Evolutionary conservation across 176 grass and related monocot genomes (phyloP), one percentile per base, ranked within the genome.

Genomic region (Pharus latifolius): DNA sequence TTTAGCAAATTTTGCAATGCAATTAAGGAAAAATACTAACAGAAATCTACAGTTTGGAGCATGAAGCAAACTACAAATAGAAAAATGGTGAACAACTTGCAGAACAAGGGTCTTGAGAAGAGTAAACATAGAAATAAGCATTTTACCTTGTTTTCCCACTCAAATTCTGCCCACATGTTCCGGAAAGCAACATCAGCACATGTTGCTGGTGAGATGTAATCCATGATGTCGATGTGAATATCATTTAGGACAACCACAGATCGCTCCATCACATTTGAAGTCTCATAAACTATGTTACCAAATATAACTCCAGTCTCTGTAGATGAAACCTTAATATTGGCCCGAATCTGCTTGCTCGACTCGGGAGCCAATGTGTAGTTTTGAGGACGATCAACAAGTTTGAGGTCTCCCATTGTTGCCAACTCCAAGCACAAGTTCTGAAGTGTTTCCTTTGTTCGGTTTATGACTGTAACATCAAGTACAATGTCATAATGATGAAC

Each of bases 161-260:
- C 87, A 60, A 90, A 83, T 77, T 90, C 82, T 18, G 83, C 83
- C 87, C 87, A 90, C 87, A 90, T 90, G 41, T 86, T 90, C 54
- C 74, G 80, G 80, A 90, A 90, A 78, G 87, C 61, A 56, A 90
- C 82, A 70, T 85, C 78, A 79, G 72, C 69, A 54, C 87, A 90
- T 42, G 77, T 54, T 43, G 73, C 82, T 29, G 87, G 82, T 60
- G 82, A 90, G 54, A 90, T 90, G 70, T 90, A 90, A 78, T 90
- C 87, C 87, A 90, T 90, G 70, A 90, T 90, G 57, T 90, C 87
- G 33, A 90, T 90, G 72, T 90, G 83, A 65, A 90, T 86, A 75
- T 90, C 83, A 16, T 90, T 90, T 26, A 90, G 78, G 49, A 90
- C 83, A 6, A 90, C 83, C 43, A 90, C 83, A 17, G 79, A 79